phyloP scores from a whole-genome alignment of 2,329 filamentous ascomycete species.

The Sporothrix pseudoabietina region DNA sequence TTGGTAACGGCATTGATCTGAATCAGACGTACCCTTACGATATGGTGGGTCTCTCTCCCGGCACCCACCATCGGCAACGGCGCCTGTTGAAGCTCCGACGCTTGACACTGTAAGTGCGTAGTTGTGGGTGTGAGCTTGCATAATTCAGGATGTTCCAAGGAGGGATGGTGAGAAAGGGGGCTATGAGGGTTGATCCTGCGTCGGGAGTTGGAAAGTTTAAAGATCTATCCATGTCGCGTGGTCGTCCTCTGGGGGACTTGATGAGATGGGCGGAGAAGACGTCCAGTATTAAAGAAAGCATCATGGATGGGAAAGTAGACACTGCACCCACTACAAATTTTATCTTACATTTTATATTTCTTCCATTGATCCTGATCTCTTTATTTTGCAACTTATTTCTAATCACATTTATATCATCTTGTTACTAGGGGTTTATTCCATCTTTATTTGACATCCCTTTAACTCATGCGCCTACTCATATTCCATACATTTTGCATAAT shows the following conservation, averaged over 20 bases:
- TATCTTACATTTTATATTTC: neutral
- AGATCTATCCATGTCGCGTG: neutral
- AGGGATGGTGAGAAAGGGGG: neutral
- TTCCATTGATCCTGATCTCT: neutral
- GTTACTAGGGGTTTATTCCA: neutral
- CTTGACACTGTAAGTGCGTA: no score
- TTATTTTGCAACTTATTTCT: neutral
- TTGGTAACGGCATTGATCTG: constrained; percentile 40
- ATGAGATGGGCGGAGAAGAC: neutral
- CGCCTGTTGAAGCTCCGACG: neutral
- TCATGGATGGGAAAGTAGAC: neutral
- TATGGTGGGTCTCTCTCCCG: constrained; percentile 31
- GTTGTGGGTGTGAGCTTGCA: neutral
- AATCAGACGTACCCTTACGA: constrained; percentile 41
- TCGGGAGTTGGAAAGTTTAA: neutral
- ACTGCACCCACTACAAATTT: neutral
- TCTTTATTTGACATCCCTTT: no score
- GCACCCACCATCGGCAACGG: neutral
- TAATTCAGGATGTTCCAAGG: neutral
- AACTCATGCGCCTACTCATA: no score
- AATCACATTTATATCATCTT: neutral
- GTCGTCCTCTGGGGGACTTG: neutral
- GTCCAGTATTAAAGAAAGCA: no score
- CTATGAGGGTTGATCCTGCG: neutral
- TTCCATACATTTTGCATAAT: neutral